Conservation (phyloP, 768 basidiomycete species). For the Serpula lacrymans region DNA sequence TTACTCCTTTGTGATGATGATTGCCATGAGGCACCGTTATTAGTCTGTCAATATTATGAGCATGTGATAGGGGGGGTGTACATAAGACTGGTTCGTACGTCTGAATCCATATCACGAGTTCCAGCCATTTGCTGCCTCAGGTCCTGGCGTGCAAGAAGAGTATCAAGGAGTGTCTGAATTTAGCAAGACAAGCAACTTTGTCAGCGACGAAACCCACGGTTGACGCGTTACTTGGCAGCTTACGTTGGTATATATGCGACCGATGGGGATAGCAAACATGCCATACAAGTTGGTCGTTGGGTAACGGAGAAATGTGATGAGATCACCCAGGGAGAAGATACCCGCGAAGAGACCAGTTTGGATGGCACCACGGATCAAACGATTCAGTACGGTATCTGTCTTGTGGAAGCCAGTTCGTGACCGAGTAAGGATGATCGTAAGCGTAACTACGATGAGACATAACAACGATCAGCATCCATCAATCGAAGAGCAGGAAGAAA, state of each 20-base stretch:
- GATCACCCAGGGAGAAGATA: conserved; percentile 47
- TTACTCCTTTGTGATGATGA: no score
- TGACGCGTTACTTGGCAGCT: conserved; percentile 10
- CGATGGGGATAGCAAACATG: conserved; percentile 38
- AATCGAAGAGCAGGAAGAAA: not conserved
- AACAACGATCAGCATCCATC: conserved; percentile 14
- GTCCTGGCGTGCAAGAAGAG: conserved; percentile 36
- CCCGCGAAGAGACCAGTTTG: conserved; percentile 54
- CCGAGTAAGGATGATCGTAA: conserved; percentile 32
- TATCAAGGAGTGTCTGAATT: conserved; percentile 43
- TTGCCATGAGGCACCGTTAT: no score
- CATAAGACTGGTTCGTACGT: no score
- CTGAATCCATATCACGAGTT: no score
- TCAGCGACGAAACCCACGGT: not conserved
- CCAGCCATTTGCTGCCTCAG: conserved; percentile 23
- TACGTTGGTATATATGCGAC: conserved; percentile 46
- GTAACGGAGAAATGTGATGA: conserved; percentile 32
- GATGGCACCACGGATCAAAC: conserved; percentile 51
- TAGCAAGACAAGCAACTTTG: no score
- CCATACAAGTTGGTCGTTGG: conserved; percentile 30
- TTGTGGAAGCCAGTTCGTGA: conserved; percentile 49
- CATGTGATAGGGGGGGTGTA: no score
- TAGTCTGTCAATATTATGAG: no score
- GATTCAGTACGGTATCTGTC: conserved; percentile 51
- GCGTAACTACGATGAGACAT: not conserved